These are phyloP conservation scores for Panicum miliaceum DNA, from an alignment of 176 grass and related monocot species.

Conservation along the genomic window DNA sequence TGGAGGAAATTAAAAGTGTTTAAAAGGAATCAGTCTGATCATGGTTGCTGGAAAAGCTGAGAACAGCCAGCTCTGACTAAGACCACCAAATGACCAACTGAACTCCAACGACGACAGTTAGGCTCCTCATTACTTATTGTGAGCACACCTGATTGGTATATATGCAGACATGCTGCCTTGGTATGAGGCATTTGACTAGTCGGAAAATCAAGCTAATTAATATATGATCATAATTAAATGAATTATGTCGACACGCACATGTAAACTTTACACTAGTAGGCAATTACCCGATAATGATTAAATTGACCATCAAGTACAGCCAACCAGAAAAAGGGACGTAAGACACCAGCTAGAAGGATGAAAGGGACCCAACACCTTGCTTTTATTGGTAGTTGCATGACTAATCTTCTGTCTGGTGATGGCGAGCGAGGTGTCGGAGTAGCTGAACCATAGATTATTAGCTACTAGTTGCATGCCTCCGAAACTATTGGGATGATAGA, in stretches of 20 bases:
- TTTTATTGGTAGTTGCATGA: slow-evolving; percentile 24
- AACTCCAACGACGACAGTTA: slow-evolving; percentile 11
- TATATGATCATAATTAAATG: background rate
- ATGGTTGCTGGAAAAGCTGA: background rate
- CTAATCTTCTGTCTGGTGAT: background rate
- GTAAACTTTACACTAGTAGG: background rate
- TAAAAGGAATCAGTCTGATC: background rate
- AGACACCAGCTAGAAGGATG: background rate
- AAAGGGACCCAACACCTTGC: slow-evolving; percentile 26
- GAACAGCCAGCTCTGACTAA: slow-evolving; percentile 1
- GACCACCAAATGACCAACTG: slow-evolving; percentile 6
- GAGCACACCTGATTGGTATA: background rate
- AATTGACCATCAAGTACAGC: background rate
- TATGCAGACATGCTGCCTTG: background rate
- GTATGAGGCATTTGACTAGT: slow-evolving; percentile 15
- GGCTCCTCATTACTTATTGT: background rate
- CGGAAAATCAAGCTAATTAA: background rate
- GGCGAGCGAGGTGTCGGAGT: background rate
- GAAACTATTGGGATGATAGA: background rate
- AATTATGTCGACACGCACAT: background rate
- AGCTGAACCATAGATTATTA: background rate
- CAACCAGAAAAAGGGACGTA: background rate
- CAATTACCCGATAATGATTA: background rate
- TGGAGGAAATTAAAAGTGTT: slow-evolving; percentile 2
- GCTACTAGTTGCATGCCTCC: background rate